phyloP scores from a whole-genome alignment of 2,329 filamentous ascomycete species.

The Botryotinia convoluta region DNA sequence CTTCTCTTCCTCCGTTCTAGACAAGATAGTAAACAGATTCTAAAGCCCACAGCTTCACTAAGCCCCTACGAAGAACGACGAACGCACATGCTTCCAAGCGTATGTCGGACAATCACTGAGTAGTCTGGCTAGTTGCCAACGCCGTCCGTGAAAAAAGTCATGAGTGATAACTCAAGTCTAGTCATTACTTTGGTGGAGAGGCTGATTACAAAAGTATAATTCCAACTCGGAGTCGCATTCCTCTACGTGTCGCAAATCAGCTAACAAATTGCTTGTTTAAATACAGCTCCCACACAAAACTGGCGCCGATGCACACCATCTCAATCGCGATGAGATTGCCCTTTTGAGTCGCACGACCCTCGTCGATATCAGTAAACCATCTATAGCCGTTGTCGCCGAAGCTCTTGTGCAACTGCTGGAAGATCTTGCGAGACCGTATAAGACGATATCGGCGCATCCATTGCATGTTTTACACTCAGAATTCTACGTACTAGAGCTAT shows the following conservation, averaged over 20 bases:
- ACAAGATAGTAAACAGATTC: constrained; percentile 14
- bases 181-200: constrained; percentile 62
- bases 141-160: constrained; percentile 37
- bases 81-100: constrained; percentile 20
- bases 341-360: constrained; percentile 60
- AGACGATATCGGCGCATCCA: constrained; percentile 51
- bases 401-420: constrained; percentile 57
- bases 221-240: constrained; percentile 16
- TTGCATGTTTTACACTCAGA: constrained; percentile 62
- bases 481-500: constrained; percentile 60
- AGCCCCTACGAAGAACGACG: constrained; percentile 9
- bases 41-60: constrained; percentile 20
- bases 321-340: constrained; percentile 60
- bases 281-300: constrained; percentile 61
- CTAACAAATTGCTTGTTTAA: constrained; percentile 21
- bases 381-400: constrained; percentile 54
- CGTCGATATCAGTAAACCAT: constrained; percentile 56
- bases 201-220: constrained; percentile 57
- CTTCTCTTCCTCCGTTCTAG: constrained; percentile 10
- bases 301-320: constrained; percentile 54
- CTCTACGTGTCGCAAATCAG: constrained; percentile 21
- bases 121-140: constrained; percentile 30
- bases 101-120: constrained; percentile 32
- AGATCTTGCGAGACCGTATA: constrained; percentile 55
- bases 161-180: constrained; percentile 59